A percentile compares a stretch with the other conserved stretches of the same genome.
phyloP scores from a whole-genome alignment of 1,139 yeast genomes.

The Kluyveromyces marxianus region DNA sequence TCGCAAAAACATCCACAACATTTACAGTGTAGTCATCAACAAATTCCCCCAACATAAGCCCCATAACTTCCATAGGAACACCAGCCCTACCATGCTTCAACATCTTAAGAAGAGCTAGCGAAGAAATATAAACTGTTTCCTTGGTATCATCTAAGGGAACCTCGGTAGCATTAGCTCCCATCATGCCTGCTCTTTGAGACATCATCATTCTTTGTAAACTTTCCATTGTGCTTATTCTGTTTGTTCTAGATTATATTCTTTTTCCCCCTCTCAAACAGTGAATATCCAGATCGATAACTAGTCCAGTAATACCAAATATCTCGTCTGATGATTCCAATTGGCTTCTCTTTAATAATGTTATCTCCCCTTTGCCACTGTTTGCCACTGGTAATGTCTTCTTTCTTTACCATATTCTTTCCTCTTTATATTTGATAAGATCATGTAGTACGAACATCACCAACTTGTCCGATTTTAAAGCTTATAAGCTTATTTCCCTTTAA shows the following conservation, averaged over 20 bases:
- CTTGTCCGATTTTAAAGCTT: not conserved
- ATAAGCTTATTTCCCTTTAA: not conserved
- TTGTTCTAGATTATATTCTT: no score
- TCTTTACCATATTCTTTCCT: not conserved
- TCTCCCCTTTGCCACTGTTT: not conserved
- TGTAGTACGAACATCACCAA: not conserved
- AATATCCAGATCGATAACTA: no score
- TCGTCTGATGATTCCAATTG: no score
- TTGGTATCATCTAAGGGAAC: slow-evolving; percentile 87
- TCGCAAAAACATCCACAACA: slow-evolving; percentile 96
- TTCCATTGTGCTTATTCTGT: slow-evolving; percentile 41
- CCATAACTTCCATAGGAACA: slow-evolving; percentile 99
- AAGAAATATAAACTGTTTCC: slow-evolving; percentile 93
- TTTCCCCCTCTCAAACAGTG: no score
- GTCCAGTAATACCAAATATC: no score
- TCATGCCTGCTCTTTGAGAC: slow-evolving; percentile 51
- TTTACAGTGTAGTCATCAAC: slow-evolving; percentile 97
- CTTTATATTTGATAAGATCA: not conserved
- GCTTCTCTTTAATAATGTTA: no score
- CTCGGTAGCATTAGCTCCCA: slow-evolving; percentile 54
- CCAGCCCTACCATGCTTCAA: slow-evolving; percentile 98
- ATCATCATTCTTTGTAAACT: slow-evolving; percentile 63
- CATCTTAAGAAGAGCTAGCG: slow-evolving; percentile 92
- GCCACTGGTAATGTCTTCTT: not conserved
- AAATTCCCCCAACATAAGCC: slow-evolving; percentile 96